Conservation (phyloP, 805 yeast species). For the Candida easanensis region DNA sequence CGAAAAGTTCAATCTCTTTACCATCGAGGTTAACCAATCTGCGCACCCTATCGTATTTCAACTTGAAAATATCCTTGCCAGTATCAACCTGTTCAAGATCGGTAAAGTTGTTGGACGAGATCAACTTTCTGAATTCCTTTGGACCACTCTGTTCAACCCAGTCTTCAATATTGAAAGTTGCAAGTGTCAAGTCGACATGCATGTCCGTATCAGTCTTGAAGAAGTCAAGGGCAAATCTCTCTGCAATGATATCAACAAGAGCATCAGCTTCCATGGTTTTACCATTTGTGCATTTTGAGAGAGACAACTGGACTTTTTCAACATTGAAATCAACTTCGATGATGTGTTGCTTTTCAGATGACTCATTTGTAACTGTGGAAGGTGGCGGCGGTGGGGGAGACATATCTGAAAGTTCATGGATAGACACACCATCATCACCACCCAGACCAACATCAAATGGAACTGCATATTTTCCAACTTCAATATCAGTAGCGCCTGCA, state of each 20-base stretch:
- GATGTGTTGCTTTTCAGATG: slow-evolving; percentile 45
- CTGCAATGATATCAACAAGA: slow-evolving; percentile 71
- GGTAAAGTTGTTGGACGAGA: slow-evolving; percentile 57
- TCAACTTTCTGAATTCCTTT: slow-evolving; percentile 61
- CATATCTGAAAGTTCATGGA: slow-evolving; percentile 13
- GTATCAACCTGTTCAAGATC: slow-evolving; percentile 35
- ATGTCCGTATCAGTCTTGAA: slow-evolving; percentile 57
- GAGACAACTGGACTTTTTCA: slow-evolving; percentile 55
- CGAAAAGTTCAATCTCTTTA: slow-evolving; percentile 62
- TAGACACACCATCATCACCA: slow-evolving; percentile 9
- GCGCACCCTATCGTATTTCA: slow-evolving; percentile 57
- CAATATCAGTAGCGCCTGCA: slow-evolving; percentile 31
- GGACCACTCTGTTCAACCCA: slow-evolving; percentile 62
- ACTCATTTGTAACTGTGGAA: background rate
- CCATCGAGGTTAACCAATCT: slow-evolving; percentile 55
- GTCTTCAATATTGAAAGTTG: slow-evolving; percentile 71
- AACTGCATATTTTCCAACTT: slow-evolving; percentile 32
- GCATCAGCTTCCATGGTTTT: slow-evolving; percentile 59
- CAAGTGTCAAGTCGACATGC: slow-evolving; percentile 61
- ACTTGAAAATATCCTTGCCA: slow-evolving; percentile 51
- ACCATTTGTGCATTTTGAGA: slow-evolving; percentile 66
- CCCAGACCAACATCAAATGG: slow-evolving; percentile 18
- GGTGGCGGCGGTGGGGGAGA: background rate
- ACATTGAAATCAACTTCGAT: slow-evolving; percentile 76
- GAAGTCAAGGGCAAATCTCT: slow-evolving; percentile 57